These are phyloP conservation scores for Eudorina sp. DNA, from an alignment of 139 green algal genomes.

Conservation along the genomic window DNA sequence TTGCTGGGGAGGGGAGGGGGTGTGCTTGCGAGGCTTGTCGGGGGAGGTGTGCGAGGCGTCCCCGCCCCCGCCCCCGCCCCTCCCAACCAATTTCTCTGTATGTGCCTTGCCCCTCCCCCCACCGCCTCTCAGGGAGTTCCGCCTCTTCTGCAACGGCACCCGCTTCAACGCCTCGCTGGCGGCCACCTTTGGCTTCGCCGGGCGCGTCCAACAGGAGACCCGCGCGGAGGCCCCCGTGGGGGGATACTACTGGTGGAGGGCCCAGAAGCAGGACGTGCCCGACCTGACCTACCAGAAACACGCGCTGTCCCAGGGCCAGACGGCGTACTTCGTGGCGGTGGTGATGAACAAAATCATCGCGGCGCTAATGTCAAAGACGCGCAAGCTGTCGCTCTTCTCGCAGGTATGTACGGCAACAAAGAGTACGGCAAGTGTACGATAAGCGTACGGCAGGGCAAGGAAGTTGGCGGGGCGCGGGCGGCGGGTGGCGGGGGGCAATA, in stretches of 20 bases:
- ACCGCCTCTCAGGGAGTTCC: not conserved
- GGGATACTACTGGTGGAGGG: constrained; percentile 78
- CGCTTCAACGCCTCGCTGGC: not conserved
- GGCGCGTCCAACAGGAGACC: constrained; percentile 36
- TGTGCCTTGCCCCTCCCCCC: not conserved
- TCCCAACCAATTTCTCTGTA: no score
- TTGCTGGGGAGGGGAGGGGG: no score
- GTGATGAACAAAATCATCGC: constrained; percentile 71
- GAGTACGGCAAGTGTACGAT: no score
- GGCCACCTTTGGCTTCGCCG: constrained; percentile 67
- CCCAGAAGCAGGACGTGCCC: constrained; percentile 64
- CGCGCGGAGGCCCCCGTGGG: constrained; percentile 47
- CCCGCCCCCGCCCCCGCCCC: no score
- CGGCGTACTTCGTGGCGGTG: constrained; percentile 83
- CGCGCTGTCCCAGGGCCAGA: constrained; percentile 76
- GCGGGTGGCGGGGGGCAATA: no score
- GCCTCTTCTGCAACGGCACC: not conserved
- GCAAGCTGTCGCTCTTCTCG: constrained; percentile 76
- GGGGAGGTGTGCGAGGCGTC: no score
- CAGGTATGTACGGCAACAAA: no score
- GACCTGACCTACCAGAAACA: constrained; percentile 75
- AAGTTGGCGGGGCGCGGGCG: no score
- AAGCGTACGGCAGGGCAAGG: no score
- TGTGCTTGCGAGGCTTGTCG: no score
- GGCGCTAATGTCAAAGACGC: constrained; percentile 85